Percentiles rank a stretch among this genome's conserved stretches.
These are phyloP conservation scores for Phylloporus rhodoxanthus DNA, from an alignment of 768 basidiomycete genomes.

Conservation along the genomic window DNA sequence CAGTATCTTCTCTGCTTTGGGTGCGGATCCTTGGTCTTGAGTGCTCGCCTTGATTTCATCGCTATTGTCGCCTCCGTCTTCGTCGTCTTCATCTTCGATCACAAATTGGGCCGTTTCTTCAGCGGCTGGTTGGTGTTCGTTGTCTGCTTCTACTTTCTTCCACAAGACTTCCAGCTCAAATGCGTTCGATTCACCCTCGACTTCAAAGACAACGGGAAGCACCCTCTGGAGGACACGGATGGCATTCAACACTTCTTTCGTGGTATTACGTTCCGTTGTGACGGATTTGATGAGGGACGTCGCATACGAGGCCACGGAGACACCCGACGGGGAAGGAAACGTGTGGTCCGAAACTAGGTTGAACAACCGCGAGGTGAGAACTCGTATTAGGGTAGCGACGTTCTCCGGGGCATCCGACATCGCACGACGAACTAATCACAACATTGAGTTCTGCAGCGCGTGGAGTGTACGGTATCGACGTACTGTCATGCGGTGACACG, in stretches of 20 bases:
- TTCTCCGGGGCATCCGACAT: conserved; percentile 82
- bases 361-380: conserved; percentile 63
- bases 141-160: conserved; percentile 55
- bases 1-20: conserved; percentile 40
- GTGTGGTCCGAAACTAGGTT: conserved; percentile 74
- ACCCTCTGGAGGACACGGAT: conserved; percentile 85
- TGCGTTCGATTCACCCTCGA: conserved; percentile 61
- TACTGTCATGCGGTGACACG: conserved; percentile 80
- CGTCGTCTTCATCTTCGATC: conserved; percentile 76
- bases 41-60: conserved; percentile 26
- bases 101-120: conserved; percentile 64
- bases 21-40: conserved; percentile 14
- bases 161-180: conserved; percentile 83
- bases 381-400: conserved; percentile 72
- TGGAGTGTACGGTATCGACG: conserved; percentile 24
- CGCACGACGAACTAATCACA: conserved; percentile 65
- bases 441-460: conserved; percentile 7
- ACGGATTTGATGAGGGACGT: conserved; percentile 63
- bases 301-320: conserved; percentile 60
- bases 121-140: conserved; percentile 22
- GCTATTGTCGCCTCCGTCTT: conserved; percentile 35
- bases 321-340: conserved; percentile 56
- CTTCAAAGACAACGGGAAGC: conserved; percentile 83
- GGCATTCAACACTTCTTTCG: conserved; percentile 87
- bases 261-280: conserved; percentile 55